phyloP scores from a whole-genome alignment of 2,329 filamentous ascomycete species.

The Xylaria sp. region DNA sequence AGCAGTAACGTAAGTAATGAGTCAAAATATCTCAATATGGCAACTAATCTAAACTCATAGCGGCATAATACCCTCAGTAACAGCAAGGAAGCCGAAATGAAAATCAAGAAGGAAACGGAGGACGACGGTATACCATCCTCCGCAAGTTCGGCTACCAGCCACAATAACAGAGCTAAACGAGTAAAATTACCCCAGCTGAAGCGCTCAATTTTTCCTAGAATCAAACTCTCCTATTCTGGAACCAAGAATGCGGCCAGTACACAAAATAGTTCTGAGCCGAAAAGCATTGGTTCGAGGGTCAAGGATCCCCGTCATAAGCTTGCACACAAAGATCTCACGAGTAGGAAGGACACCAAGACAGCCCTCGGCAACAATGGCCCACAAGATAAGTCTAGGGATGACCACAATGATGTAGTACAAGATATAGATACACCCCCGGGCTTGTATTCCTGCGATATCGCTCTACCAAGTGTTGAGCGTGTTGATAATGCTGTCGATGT shows the following conservation, averaged over 20 bases:
- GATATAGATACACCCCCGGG: background rate
- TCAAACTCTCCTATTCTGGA: background rate
- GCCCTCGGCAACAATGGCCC: too few species aligned
- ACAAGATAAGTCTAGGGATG: background rate
- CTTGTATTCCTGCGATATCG: too few species aligned
- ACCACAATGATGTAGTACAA: background rate
- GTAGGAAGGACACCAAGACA: background rate
- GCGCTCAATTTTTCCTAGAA: background rate
- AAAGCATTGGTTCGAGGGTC: background rate
- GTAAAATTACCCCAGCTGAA: background rate
- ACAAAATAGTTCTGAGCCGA: background rate
- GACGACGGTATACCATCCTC: background rate
- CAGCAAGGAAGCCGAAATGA: background rate
- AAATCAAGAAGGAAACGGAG: background rate
- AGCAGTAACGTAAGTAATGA: background rate
- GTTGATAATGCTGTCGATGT: too few species aligned
- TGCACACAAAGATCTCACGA: background rate
- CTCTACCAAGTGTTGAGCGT: background rate
- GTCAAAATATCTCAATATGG: background rate
- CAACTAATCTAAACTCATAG: background rate
- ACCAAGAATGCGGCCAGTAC: background rate
- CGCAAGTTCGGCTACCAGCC: background rate
- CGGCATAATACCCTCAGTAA: background rate
- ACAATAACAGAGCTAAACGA: background rate
- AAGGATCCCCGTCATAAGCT: background rate